Base-by-base conservation (phyloP, 805 yeast genomes). In the Dipodascus geniculatus region DNA sequence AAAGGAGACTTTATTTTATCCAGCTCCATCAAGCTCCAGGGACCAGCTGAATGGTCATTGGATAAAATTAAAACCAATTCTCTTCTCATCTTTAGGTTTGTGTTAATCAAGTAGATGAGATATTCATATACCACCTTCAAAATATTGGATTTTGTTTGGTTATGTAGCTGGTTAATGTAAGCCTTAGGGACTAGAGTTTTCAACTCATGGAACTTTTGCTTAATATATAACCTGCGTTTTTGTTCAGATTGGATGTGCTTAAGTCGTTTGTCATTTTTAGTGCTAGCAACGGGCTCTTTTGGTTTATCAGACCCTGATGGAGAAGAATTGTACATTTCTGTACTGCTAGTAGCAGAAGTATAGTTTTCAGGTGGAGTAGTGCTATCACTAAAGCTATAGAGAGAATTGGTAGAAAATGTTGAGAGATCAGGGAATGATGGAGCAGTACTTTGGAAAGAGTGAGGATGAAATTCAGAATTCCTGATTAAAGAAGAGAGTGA, bases 221-320 rank as follows among this genome's bases (percentile, higher is more conserved):
- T 70, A 57, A 72, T 73, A 33, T 57, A 55, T 53, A 69, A 71
- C 2, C 76, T 63, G 1, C 76, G 65, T 24, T 68, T 63, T 60
- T 72, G 68, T 52, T 72, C 76, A 48, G 69, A 66, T 20, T 63
- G 60, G 24, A 71, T 63, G 54, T 72, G 76, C 54, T 70, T 71
- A 48, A 58, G 52, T 20, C 76, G 63, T 44, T 68, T 65, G 56
- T 70, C 69, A 42, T 68, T 71, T 28, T 67, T 71, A 9, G 68
- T 54, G 2, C 44, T 38, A 6, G 6, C 20, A 14, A 38, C 20
- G 14, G 44, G 4, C 14, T 28, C 33, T 28, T 28, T 28, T 28
- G 33, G 33, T 11, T 28, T 28, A 11, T 28, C 33, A 28, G 33
- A 28, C 6, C 33, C 33, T 28, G 33, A 28, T 28, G 33, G n/a